Conservation (phyloP, 805 yeast genomes). For the Schizosaccharomyces lindneri region DNA sequence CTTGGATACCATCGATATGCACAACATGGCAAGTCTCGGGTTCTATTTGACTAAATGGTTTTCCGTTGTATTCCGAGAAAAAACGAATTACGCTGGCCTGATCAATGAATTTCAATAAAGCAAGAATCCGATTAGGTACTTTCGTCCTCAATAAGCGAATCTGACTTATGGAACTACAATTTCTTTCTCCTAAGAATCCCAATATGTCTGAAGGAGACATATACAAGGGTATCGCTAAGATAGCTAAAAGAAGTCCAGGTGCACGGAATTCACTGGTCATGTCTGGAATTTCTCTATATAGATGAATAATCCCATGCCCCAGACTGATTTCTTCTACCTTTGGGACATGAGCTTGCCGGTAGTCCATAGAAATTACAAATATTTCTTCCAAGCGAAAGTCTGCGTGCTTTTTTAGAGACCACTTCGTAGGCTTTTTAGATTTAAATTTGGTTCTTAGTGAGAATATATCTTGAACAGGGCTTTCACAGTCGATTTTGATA, state of each 20-base stretch:
- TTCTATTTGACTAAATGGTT: slow-evolving; percentile 62
- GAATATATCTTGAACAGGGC: neutral
- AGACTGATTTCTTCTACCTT: neutral
- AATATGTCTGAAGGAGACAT: slow-evolving; percentile 63
- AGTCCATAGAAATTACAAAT: neutral
- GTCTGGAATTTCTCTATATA: neutral
- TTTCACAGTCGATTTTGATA: neutral
- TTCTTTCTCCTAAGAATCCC: slow-evolving; percentile 50
- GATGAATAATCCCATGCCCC: neutral
- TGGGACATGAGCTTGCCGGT: neutral
- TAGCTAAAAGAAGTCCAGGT: slow-evolving; percentile 32
- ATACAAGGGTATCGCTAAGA: slow-evolving; percentile 69
- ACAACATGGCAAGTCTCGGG: slow-evolving; percentile 66
- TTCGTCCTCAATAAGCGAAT: slow-evolving; percentile 46
- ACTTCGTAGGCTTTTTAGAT: neutral
- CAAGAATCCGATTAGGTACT: slow-evolving; percentile 46
- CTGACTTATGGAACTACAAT: slow-evolving; percentile 34
- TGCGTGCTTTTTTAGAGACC: neutral
- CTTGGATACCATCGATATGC: slow-evolving; percentile 21
- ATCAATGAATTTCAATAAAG: slow-evolving; percentile 45
- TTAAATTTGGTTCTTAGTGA: neutral
- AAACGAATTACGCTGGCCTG: slow-evolving; percentile 34
- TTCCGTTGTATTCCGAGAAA: slow-evolving; percentile 42
- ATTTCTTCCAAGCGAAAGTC: neutral
- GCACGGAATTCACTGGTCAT: neutral